A percentile compares a stretch with the other conserved stretches of the same genome.
These are phyloP conservation scores for Cyclocybe cylindracea DNA, from an alignment of 768 basidiomycete genomes.

Conservation along the genomic window DNA sequence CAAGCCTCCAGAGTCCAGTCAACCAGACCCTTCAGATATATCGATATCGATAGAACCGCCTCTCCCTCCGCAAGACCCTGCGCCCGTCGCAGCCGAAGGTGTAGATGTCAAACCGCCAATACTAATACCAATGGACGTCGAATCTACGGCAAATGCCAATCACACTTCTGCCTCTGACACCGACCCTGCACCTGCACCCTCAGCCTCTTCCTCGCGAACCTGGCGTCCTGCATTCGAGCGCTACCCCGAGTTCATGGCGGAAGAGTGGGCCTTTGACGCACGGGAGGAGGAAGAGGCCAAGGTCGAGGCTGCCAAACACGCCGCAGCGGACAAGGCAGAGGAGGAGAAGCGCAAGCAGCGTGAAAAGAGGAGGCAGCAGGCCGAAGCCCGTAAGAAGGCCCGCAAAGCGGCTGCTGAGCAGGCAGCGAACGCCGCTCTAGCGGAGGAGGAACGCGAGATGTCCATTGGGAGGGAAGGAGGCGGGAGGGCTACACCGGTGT, in stretches of 20 bases:
- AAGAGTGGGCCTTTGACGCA: slow-evolving; percentile 79
- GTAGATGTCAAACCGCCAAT: background rate
- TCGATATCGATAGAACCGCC: background rate
- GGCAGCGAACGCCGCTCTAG: slow-evolving; percentile 15
- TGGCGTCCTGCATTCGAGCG: slow-evolving; percentile 87
- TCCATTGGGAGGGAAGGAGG: slow-evolving; percentile 8
- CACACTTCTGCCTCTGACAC: background rate
- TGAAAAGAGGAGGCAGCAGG: slow-evolving; percentile 51
- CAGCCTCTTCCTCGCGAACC: slow-evolving; percentile 35
- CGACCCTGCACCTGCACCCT: slow-evolving; percentile 14
- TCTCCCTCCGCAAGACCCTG: background rate
- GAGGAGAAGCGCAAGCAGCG: slow-evolving; percentile 52
- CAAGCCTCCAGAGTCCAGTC: too few relatives aligned
- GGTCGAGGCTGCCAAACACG: slow-evolving; percentile 38
- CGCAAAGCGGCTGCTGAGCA: slow-evolving; percentile 39
- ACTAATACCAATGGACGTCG: background rate
- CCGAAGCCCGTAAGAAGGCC: slow-evolving; percentile 47
- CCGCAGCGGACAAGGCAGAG: slow-evolving; percentile 40
- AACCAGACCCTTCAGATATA: slow-evolving; percentile 1
- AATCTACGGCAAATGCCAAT: background rate
- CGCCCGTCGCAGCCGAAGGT: background rate
- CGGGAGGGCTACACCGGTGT: slow-evolving; percentile 5
- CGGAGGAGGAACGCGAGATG: slow-evolving; percentile 17
- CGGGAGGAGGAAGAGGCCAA: slow-evolving; percentile 73
- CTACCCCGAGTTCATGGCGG: slow-evolving; percentile 81